phyloP scores from a whole-genome alignment of 441 rosid species.

The Pelargonium australe region DNA sequence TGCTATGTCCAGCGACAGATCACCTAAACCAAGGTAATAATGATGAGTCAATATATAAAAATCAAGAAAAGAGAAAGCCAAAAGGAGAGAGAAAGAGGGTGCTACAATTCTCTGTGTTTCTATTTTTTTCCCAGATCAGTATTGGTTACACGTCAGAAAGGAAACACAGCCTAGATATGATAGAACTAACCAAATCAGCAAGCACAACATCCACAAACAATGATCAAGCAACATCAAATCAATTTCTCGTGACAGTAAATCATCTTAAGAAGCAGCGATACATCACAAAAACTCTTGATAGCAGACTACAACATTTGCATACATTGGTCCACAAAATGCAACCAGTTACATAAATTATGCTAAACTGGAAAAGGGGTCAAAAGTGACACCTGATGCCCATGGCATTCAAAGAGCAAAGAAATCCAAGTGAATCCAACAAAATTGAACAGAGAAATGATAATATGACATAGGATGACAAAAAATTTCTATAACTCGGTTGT shows the following conservation, averaged over 20 bases:
- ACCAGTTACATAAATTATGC: neutral
- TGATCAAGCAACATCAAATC: conserved; percentile 4
- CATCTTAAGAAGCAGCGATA: conserved; percentile 10
- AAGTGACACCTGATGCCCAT: neutral
- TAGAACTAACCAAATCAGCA: neutral
- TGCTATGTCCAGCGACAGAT: conserved; percentile 23
- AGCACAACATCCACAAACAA: conserved; percentile 12
- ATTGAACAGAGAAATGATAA: neutral
- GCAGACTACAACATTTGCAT: neutral
- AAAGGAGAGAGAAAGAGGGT: neutral
- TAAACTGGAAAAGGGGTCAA: neutral
- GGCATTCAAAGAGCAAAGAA: neutral
- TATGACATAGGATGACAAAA: neutral
- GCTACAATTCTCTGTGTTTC: neutral
- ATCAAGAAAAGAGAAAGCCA: neutral
- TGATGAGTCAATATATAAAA: neutral
- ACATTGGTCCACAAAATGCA: neutral
- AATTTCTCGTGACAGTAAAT: neutral
- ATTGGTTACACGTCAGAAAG: neutral
- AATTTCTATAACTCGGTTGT: neutral
- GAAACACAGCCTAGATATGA: neutral
- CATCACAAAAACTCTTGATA: neutral
- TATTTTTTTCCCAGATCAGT: neutral
- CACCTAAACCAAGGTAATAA: conserved; percentile 21
- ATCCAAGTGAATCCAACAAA: neutral